Evolutionary conservation across 768 basidiomycete genomes (phyloP).

Genomic region (Rhizopogon roseolus): DNA sequence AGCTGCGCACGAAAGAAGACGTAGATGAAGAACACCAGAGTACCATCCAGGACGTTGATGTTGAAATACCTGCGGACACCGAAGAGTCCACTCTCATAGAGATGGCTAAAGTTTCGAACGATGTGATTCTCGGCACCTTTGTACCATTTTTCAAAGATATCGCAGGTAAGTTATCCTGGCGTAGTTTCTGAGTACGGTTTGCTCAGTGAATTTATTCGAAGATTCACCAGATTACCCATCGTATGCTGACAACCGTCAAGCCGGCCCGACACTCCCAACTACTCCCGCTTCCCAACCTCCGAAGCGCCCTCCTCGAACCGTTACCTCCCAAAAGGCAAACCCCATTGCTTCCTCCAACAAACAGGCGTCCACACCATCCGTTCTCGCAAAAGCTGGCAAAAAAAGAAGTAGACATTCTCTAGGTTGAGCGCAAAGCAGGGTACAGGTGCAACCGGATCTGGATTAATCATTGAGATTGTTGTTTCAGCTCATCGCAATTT

Average conservation of each 20-base stretch:
- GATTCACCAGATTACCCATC: slow-evolving; percentile 21
- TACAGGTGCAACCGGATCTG: slow-evolving; percentile 10
- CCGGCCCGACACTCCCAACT: slow-evolving; percentile 11
- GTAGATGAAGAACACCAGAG: slow-evolving; percentile 6
- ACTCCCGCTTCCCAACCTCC: slow-evolving; percentile 9
- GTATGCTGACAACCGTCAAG: slow-evolving; percentile 7
- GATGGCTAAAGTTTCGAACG: slow-evolving; percentile 34
- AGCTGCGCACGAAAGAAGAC: slow-evolving; percentile 20
- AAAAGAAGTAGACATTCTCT: slow-evolving; percentile 29
- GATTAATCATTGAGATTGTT: slow-evolving; percentile 9
- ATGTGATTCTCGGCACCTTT: slow-evolving; percentile 56
- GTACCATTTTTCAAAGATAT: slow-evolving; percentile 56
- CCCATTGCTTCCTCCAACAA: slow-evolving; percentile 6
- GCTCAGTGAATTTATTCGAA: slow-evolving; percentile 6
- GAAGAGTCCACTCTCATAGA: slow-evolving; percentile 17
- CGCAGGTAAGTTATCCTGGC: slow-evolving; percentile 33
- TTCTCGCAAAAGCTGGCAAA: slow-evolving; percentile 20
- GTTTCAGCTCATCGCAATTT: slow-evolving; percentile 18
- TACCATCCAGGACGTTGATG: slow-evolving; percentile 30
- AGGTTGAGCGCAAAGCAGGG: slow-evolving; percentile 13
- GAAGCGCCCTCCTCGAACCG: slow-evolving; percentile 8
- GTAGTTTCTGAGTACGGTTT: background rate
- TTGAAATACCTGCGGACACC: slow-evolving; percentile 37
- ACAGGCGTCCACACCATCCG: slow-evolving; percentile 8
- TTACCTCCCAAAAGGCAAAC: slow-evolving; percentile 18